A percentile compares a stretch with the other conserved stretches of the same genome.
Evolutionary conservation across 1,284 basidiomycete genomes (phyloP).

Genomic region (Anthracocystis panici-leucophaei): DNA sequence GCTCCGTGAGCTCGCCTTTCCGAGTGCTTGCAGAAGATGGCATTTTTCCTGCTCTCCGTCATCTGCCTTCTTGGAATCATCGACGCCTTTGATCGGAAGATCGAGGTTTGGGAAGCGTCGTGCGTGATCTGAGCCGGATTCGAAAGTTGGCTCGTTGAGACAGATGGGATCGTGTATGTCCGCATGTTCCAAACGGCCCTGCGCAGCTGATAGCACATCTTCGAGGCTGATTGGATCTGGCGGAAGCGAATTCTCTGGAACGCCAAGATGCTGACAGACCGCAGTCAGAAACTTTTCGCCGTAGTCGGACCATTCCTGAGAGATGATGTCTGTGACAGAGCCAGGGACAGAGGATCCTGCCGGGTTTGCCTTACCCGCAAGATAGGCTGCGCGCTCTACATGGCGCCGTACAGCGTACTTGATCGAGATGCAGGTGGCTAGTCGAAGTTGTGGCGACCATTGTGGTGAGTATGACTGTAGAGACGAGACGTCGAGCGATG

Average conservation of each 20-base stretch:
- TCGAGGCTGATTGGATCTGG: conserved; percentile 55
- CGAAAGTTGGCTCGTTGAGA: conserved; percentile 39
- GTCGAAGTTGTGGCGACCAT: conserved; percentile 57
- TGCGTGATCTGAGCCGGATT: conserved; percentile 38
- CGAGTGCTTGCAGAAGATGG: not conserved
- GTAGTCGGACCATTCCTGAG: conserved; percentile 56
- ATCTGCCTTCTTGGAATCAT: conserved; percentile 14
- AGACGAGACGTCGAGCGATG: conserved; percentile 53
- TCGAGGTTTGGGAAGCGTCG: conserved; percentile 44
- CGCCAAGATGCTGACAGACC: conserved; percentile 64
- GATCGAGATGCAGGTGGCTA: conserved; percentile 59
- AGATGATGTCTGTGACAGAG: conserved; percentile 3
- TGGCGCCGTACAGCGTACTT: conserved; percentile 54
- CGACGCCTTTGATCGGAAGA: conserved; percentile 48
- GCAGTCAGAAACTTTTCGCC: conserved; percentile 59
- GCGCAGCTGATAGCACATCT: conserved; percentile 49
- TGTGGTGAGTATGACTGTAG: conserved; percentile 59
- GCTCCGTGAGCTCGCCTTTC: not conserved
- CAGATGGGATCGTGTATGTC: conserved; percentile 21
- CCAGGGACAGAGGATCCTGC: not conserved
- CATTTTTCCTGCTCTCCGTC: not conserved
- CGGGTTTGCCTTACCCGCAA: conserved; percentile 5
- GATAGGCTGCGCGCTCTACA: conserved; percentile 38
- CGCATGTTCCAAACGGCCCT: conserved; percentile 34
- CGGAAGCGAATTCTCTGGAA: conserved; percentile 48